phyloP scores from a whole-genome alignment of 495 filamentous ascomycete genomes.

The Parathielavia hyrcaniae region DNA sequence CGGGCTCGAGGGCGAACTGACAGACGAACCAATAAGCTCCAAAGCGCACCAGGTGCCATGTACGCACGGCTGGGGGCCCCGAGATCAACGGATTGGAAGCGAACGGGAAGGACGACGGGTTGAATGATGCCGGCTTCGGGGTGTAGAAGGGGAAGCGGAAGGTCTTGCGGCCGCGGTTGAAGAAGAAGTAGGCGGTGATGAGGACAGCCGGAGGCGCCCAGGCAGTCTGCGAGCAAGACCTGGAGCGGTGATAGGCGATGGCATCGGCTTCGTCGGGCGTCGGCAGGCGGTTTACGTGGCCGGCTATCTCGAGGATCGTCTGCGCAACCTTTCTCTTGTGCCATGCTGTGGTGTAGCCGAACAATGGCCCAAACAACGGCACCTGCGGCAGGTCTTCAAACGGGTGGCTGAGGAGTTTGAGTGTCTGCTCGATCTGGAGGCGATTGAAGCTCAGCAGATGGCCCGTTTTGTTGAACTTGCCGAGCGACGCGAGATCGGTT shows the following conservation, averaged over 20 bases:
- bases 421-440: neutral
- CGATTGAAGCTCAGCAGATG: neutral
- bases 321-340: conserved; percentile 3
- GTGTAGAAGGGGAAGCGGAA: conserved; percentile 28
- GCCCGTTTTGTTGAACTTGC: neutral
- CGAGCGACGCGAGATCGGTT: neutral
- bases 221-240: neutral
- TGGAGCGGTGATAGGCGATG: conserved; percentile 14
- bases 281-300: neutral
- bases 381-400: conserved; percentile 21
- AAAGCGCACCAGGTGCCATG: conserved; percentile 21
- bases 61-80: conserved; percentile 9
- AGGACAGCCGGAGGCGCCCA: conserved; percentile 15
- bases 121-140: conserved; percentile 17
- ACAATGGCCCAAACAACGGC: conserved; percentile 11
- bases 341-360: conserved; percentile 10
- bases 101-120: conserved; percentile 17
- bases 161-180: conserved; percentile 15
- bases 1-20: neutral
- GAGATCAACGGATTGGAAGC: neutral
- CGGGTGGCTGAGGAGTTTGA: conserved; percentile 12
- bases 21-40: conserved; percentile 9
- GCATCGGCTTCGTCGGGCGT: conserved; percentile 14
- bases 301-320: neutral
- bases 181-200: conserved; percentile 4